Base-by-base conservation (phyloP, 257 asterid species). In the Coffea canephora region DNA sequence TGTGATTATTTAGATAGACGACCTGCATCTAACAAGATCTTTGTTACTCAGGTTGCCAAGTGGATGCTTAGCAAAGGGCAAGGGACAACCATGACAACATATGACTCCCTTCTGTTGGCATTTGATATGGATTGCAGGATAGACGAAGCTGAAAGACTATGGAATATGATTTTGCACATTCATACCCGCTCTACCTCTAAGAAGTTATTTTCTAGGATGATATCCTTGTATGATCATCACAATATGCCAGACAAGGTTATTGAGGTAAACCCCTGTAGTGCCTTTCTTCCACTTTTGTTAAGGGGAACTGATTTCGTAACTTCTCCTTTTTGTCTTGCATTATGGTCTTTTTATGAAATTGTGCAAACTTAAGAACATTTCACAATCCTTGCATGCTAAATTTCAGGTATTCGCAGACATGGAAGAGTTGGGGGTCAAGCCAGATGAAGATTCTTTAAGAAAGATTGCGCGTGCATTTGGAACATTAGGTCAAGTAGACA, bases 51-150 rank as follows among this genome's bases (percentile, higher is more conserved):
- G 93, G 87, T 91, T 68, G 88, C 89, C 62, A 90, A 89, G 89
- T 93, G 96, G 94, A 88, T 91, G 97, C 83, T 90, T 81, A 91
- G 97, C 89, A 93, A 91, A 88, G 98, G 98, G 25, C 98, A 91
- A 87, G 97, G 98, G 73, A 87, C 93, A 41, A 91, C 98, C 73
- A 83, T 91, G 93, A 85, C 90, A 21, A 95, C 99, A 39, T 95
- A 95, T 77, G 97, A 93, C 81, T 68, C 86, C 82, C 97, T 95
- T 85, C 82, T 95, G 46, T 88, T 89, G 76, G 91, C 99, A 71
- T 92, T 91, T 84, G 99, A 95, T 88, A 89, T 91, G 97, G 99
- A 92, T 64, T 81, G 79, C 62, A 91, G 99, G 86, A 82, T 88
- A 79, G 98, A 91, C 67, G 99, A 95, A 86, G 99, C 97, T 18